phyloP scores from a whole-genome alignment of 1,139 yeast genomes.

The Pichia sp. region DNA sequence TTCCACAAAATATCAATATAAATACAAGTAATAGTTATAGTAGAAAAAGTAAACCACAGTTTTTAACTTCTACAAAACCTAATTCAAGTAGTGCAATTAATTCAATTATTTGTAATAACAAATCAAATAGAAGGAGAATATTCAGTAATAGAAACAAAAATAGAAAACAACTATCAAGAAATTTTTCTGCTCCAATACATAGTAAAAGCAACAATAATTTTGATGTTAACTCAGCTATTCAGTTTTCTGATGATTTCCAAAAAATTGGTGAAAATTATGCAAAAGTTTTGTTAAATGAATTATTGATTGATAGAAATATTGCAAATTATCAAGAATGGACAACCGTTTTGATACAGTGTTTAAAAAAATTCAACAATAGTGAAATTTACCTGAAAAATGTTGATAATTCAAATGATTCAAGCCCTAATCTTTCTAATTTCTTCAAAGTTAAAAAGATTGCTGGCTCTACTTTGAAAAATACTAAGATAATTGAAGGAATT shows the following conservation, averaged over 20 bases:
- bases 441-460: slow-evolving; percentile 77
- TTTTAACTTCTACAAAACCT: slow-evolving; percentile 3
- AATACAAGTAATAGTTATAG: not conserved
- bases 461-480: slow-evolving; percentile 53
- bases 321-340: slow-evolving; percentile 55
- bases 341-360: slow-evolving; percentile 38
- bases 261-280: slow-evolving; percentile 37
- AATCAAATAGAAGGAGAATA: slow-evolving; percentile 10
- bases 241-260: slow-evolving; percentile 28
- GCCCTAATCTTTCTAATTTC: slow-evolving; percentile 79
- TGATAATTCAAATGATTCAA: slow-evolving; percentile 38
- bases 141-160: slow-evolving; percentile 12
- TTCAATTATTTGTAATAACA: not conserved
- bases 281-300: slow-evolving; percentile 48
- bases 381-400: slow-evolving; percentile 42
- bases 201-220: slow-evolving; percentile 24
- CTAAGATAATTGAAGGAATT: slow-evolving; percentile 66
- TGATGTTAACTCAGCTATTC: slow-evolving; percentile 20
- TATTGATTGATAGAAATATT: slow-evolving; percentile 61
- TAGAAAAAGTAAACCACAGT: slow-evolving; percentile 1
- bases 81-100: not conserved
- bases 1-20: not conserved
- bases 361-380: slow-evolving; percentile 40
- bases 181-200: slow-evolving; percentile 4
- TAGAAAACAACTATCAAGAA: slow-evolving; percentile 4